Base-by-base conservation (phyloP, 2,329 filamentous ascomycete genomes). In the Ophiostoma quercus region DNA sequence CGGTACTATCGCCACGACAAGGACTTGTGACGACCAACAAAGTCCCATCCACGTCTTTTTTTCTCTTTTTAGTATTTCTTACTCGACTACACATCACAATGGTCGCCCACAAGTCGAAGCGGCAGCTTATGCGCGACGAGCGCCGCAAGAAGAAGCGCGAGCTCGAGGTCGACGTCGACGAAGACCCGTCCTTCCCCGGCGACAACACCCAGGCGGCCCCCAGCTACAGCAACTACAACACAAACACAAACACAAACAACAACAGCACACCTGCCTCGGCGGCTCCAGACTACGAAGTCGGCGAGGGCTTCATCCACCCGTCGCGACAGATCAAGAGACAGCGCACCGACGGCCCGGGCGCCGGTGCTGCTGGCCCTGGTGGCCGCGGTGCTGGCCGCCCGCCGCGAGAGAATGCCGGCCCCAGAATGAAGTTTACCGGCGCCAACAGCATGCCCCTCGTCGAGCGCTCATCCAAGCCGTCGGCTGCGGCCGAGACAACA, bases 21-120 rank as follows among this genome's bases (percentile, higher is more conserved):
- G 43, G 9, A 51, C 25, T n/a, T 16, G 32, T 47, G 3, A 62
- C 34, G 19, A 67, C 57, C 54, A 43, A n/a, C 51, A 29, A 65
- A 62, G n/a, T 60, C 43, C 6, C 43, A 7, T n/a, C 43, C 16
- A 47, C 43, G 43, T 25, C 22, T 29, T 29, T 25, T 54, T 22
- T 60, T 14, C 32, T 3, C 51, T 25, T 57, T 25, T 22, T 34
- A 34, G n/a, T 25, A 5, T 32, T 11, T 7, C 14, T 19, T 34
- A 29, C 25, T 62, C 2, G 34, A 8, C 25, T 62, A 62, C 25
- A 62, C 57, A 32, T 34, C 41, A 54, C 63, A 63, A 79, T 79
- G 78, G 78, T 76, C 16, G 74, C 75, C 57, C 76, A 76, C 67
- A 79, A 79, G 68, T 79, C 78, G 6, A 79, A 79, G 73, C 74